Evolutionary conservation across 805 yeast species (phyloP).

Genomic region (Candida ulmi): DNA sequence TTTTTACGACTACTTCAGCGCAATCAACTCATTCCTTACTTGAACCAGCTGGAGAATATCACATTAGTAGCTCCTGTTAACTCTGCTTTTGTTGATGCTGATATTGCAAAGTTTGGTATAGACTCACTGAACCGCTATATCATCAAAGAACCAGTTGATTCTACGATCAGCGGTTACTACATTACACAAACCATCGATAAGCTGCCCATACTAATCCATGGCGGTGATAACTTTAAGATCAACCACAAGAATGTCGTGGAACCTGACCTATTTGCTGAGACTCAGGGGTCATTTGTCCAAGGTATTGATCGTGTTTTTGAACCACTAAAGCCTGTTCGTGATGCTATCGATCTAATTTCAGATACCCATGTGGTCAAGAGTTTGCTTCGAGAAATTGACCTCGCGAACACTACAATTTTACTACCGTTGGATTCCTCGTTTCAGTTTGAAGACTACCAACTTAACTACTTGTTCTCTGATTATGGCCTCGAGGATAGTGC

Average conservation of each 20-base stretch:
- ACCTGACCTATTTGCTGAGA: conserved; percentile 50
- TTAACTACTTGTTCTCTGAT: conserved; percentile 34
- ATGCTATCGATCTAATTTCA: conserved; percentile 24
- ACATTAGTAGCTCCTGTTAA: conserved; percentile 81
- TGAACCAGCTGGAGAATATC: conserved; percentile 55
- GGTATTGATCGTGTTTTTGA: conserved; percentile 48
- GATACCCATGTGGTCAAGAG: conserved; percentile 1
- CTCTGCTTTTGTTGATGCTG: conserved; percentile 51
- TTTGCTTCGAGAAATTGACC: conserved; percentile 1
- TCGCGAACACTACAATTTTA: conserved; percentile 36
- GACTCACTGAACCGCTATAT: conserved; percentile 12
- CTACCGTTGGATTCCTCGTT: conserved; percentile 40
- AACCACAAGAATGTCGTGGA: conserved; percentile 48
- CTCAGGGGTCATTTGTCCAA: conserved; percentile 62
- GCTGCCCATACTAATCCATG: conserved; percentile 4
- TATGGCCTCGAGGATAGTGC: conserved; percentile 27
- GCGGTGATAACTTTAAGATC: conserved; percentile 26
- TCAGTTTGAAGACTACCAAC: conserved; percentile 35
- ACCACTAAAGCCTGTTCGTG: conserved; percentile 25
- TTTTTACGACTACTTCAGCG: conserved; percentile 58
- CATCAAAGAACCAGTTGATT: conserved; percentile 8
- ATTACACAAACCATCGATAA: conserved; percentile 9
- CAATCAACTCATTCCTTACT: conserved; percentile 52
- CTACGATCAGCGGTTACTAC: conserved; percentile 9
- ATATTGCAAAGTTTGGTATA: not conserved